These are phyloP conservation scores for Raphanus raphanistrum DNA, from an alignment of 345 rosid genomes.

Conservation along the genomic window DNA sequence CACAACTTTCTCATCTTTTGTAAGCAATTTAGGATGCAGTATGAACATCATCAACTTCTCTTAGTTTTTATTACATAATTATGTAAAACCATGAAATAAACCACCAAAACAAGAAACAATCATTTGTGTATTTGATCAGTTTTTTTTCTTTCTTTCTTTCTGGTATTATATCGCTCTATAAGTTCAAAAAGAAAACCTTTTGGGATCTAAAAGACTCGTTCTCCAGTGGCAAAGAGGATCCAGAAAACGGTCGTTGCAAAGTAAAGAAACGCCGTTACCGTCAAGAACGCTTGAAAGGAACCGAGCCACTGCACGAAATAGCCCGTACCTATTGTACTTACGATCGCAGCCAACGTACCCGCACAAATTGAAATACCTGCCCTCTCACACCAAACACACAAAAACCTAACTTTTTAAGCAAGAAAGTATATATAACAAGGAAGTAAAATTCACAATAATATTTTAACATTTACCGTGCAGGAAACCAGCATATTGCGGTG, in stretches of 20 bases:
- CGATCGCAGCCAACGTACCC: slow-evolving; percentile 89
- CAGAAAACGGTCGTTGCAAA: slow-evolving; percentile 69
- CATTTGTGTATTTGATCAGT: background rate
- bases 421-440: background rate
- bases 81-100: too few relatives aligned
- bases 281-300: slow-evolving; percentile 86
- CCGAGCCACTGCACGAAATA: slow-evolving; percentile 89
- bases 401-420: slow-evolving; percentile 19
- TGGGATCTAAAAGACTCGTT: slow-evolving; percentile 62
- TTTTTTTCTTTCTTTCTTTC: too few relatives aligned
- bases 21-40: too few relatives aligned
- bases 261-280: slow-evolving; percentile 75
- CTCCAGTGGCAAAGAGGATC: slow-evolving; percentile 75
- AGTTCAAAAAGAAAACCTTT: background rate
- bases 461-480: slow-evolving; percentile 59
- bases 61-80: too few relatives aligned
- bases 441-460: background rate
- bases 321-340: slow-evolving; percentile 97
- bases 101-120: background rate
- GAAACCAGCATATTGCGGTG: slow-evolving; percentile 83
- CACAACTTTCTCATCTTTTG: too few relatives aligned
- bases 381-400: slow-evolving; percentile 7
- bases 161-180: slow-evolving; percentile 2
- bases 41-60: too few relatives aligned
- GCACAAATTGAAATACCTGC: slow-evolving; percentile 86